phyloP scores from a whole-genome alignment of 169 alveolate genomes.

The Babesia sp. region DNA sequence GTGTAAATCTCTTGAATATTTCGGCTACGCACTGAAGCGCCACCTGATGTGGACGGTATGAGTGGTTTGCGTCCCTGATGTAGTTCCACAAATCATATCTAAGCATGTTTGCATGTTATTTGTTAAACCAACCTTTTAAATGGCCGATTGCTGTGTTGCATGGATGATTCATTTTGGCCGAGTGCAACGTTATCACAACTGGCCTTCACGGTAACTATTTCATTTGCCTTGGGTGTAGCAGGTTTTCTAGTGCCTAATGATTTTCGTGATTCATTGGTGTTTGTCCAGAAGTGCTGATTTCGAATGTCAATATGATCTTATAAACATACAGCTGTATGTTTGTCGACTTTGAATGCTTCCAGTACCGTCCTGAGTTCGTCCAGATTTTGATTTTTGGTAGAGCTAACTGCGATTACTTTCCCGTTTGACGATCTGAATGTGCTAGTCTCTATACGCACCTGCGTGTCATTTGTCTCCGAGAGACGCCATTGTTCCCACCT shows the following conservation, averaged over 20 bases:
- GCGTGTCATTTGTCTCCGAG: not conserved
- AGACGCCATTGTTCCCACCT: not conserved
- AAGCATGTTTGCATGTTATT: not conserved
- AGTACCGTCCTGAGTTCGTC: slow-evolving; percentile 67
- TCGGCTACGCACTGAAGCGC: slow-evolving; percentile 20
- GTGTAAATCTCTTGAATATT: slow-evolving; percentile 1
- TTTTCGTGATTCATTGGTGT: not conserved
- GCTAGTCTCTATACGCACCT: slow-evolving; percentile 48
- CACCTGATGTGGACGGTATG: not conserved
- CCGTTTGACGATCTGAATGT: slow-evolving; percentile 58
- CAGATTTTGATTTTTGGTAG: slow-evolving; percentile 72
- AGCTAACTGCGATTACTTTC: slow-evolving; percentile 70
- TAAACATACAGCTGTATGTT: slow-evolving; percentile 45
- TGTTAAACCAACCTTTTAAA: not conserved
- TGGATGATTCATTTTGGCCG: not conserved
- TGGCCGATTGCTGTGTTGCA: not conserved
- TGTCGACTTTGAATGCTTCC: slow-evolving; percentile 67
- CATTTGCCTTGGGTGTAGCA: not conserved
- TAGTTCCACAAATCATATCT: slow-evolving; percentile 21
- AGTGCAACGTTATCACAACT: not conserved
- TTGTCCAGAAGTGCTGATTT: not conserved
- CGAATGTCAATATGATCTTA: not conserved
- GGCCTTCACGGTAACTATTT: not conserved
- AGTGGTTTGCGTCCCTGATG: not conserved
- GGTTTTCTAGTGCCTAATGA: not conserved